Evolutionary conservation across 1,284 basidiomycete genomes (phyloP).

Genomic region (Butyriboletus appendiculatus): DNA sequence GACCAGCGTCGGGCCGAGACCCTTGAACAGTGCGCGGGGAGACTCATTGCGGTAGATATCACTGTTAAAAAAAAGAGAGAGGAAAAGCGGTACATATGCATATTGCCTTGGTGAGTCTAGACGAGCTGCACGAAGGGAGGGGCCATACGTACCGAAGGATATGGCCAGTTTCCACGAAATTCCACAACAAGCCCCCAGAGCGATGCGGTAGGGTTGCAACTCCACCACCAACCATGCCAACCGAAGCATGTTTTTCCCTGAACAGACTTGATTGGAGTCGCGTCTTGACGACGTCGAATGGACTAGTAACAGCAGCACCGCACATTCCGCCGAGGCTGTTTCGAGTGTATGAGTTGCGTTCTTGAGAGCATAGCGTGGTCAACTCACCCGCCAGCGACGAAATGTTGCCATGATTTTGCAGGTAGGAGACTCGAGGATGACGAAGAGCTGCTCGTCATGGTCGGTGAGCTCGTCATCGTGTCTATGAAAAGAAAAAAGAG

Average conservation of each 20-base stretch:
- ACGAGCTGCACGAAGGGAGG: neutral
- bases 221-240: conserved; percentile 44
- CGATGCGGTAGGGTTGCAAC: conserved; percentile 46
- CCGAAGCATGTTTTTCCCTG: conserved; percentile 54
- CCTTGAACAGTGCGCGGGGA: conserved; percentile 89
- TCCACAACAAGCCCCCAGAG: conserved; percentile 68
- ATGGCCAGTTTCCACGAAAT: conserved; percentile 94
- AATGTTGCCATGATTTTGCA: conserved; percentile 84
- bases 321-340: conserved; percentile 94
- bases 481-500: neutral
- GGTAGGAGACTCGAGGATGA: conserved; percentile 47
- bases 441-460: conserved; percentile 8
- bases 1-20: conserved; percentile 91
- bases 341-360: conserved; percentile 1
- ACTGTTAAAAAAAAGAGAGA: conserved; percentile 42
- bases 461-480: conserved; percentile 18
- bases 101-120: neutral
- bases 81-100: neutral
- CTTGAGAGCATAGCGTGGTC: neutral
- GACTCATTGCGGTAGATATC: conserved; percentile 93
- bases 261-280: conserved; percentile 93
- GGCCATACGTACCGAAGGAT: conserved; percentile 71
- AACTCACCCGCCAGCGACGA: conserved; percentile 85
- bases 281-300: conserved; percentile 98
- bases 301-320: conserved; percentile 94